Conservation (phyloP, 2,329 filamentous ascomycete genomes). For the Ophiostoma ulmi region DNA sequence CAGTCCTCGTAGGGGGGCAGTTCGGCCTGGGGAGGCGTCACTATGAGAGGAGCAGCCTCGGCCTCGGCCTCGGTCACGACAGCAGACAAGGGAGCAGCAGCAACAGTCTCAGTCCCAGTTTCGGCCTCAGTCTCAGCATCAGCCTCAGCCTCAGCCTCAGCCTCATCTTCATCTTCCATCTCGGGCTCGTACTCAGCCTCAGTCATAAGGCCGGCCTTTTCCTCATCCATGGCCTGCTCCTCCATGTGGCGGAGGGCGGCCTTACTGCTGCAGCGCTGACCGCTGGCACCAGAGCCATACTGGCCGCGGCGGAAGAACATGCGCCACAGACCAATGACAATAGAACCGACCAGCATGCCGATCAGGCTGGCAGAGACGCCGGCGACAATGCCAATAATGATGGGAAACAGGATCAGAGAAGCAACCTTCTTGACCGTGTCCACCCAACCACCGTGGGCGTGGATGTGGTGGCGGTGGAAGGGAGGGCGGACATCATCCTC, state of each 20-base stretch:
- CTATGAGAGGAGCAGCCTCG: neutral
- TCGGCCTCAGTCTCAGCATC: neutral
- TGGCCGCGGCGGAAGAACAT: constrained; percentile 37
- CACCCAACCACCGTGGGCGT: constrained; percentile 34
- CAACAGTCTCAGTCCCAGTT: neutral
- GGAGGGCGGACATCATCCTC: constrained; percentile 15
- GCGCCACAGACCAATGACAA: constrained; percentile 56
- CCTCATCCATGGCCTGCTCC: constrained; percentile 40
- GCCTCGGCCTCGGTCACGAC: constrained; percentile 30
- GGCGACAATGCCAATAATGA: constrained; percentile 63
- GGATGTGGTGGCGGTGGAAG: constrained; percentile 27
- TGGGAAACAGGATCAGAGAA: constrained; percentile 60
- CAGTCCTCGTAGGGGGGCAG: constrained; percentile 29
- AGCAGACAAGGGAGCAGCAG: neutral
- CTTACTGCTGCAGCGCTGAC: constrained; percentile 35
- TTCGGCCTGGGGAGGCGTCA: constrained; percentile 10
- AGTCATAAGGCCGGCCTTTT: constrained; percentile 48
- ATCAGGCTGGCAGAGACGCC: constrained; percentile 63
- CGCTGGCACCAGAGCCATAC: neutral
- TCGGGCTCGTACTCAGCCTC: neutral
- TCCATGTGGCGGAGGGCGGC: constrained; percentile 26
- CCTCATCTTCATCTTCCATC: neutral
- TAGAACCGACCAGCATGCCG: constrained; percentile 60
- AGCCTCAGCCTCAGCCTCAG: neutral
- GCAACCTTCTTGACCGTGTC: constrained; percentile 52